A percentile compares a stretch with the other conserved stretches of the same genome.
These are phyloP conservation scores for Colletotrichum orchidophilum DNA, from an alignment of 2,329 filamentous ascomycete genomes.

Conservation along the genomic window DNA sequence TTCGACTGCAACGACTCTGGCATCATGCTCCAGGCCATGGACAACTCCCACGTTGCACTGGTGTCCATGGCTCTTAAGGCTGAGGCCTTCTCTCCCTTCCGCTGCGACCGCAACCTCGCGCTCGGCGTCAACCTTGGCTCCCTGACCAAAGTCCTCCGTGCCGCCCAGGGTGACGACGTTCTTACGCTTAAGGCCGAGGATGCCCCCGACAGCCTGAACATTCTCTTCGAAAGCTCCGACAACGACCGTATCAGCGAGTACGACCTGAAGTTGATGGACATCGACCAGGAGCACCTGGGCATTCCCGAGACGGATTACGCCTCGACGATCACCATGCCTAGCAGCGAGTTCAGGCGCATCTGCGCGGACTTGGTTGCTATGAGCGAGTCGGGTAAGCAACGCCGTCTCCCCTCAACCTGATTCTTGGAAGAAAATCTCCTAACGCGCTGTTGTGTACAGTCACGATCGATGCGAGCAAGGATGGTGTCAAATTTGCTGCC, in stretches of 20 bases:
- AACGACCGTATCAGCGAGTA: slow-evolving; percentile 97
- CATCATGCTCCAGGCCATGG: slow-evolving; percentile 98
- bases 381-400: slow-evolving; percentile 87
- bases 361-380: slow-evolving; percentile 90
- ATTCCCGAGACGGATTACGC: slow-evolving; percentile 99
- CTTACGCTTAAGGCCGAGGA: slow-evolving; percentile 98
- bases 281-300: slow-evolving; percentile 98
- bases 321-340: slow-evolving; percentile 89
- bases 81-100: slow-evolving; percentile 92
- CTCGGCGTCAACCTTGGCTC: slow-evolving; percentile 97
- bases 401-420: background rate
- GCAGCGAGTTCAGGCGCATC: slow-evolving; percentile 91
- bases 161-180: slow-evolving; percentile 92
- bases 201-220: slow-evolving; percentile 92
- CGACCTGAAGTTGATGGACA: slow-evolving; percentile 99
- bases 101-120: slow-evolving; percentile 98
- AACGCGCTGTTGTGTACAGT: slow-evolving; percentile 63
- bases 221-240: slow-evolving; percentile 90
- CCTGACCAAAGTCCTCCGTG: slow-evolving; percentile 95
- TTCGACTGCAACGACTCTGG: slow-evolving; percentile 99
- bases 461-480: slow-evolving; percentile 94
- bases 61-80: slow-evolving; percentile 99
- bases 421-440: background rate
- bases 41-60: slow-evolving; percentile 98
- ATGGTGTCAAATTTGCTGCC: slow-evolving; percentile 95